Percentiles rank a stretch among this genome's conserved stretches.
Conservation (phyloP, 192 early-diverging fungal species). For the Diversispora epigaea region DNA sequence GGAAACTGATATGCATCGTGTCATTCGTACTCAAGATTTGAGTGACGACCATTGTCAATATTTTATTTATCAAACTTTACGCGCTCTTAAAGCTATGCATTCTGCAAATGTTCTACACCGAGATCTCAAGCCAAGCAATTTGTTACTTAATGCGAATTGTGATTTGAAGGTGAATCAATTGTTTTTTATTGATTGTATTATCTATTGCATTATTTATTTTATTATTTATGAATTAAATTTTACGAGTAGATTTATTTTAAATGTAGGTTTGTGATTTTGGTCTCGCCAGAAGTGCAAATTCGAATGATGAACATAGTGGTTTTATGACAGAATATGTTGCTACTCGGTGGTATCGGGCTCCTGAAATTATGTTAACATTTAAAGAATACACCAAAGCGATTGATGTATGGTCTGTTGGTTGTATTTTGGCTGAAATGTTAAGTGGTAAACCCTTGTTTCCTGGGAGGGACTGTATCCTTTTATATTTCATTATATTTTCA, state of each 20-base stretch:
- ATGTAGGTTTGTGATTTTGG: constrained; percentile 95
- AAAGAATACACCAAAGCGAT: constrained; percentile 99
- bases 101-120: constrained; percentile 97
- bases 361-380: constrained; percentile 96
- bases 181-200: not conserved
- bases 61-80: constrained; percentile 96
- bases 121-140: constrained; percentile 94
- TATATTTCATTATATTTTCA: not conserved
- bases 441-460: constrained; percentile 79
- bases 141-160: constrained; percentile 89
- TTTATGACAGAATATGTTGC: constrained; percentile 98
- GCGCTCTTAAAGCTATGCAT: constrained; percentile 98
- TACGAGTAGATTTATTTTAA: not conserved
- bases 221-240: constrained; percentile 7
- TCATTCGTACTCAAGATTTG: constrained; percentile 93
- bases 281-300: constrained; percentile 86
- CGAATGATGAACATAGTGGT: constrained; percentile 75
- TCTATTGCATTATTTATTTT: not conserved
- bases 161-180: constrained; percentile 66
- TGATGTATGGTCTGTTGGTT: constrained; percentile 90
- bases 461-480: constrained; percentile 65
- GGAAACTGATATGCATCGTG: constrained; percentile 98
- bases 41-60: constrained; percentile 98
- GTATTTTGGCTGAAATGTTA: constrained; percentile 84
- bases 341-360: constrained; percentile 92